Evolutionary conservation across 768 basidiomycete genomes (phyloP).

Genomic region (Paxillus involutus): DNA sequence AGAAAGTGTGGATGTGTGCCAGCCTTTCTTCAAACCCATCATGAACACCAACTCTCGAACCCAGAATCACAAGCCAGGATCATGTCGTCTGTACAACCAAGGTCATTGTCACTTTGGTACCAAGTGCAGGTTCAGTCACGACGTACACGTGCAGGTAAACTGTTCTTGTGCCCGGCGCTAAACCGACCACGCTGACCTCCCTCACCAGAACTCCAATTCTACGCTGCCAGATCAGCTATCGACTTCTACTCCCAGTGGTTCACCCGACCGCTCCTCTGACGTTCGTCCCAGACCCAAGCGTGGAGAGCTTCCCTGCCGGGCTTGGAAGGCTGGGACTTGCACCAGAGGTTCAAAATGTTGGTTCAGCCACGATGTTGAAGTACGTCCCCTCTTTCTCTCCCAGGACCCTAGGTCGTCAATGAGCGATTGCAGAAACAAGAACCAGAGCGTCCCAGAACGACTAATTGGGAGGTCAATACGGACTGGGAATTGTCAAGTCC

Average conservation of each 20-base stretch:
- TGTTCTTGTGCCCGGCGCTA: neutral
- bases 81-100: constrained; percentile 21
- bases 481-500: neutral
- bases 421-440: constrained; percentile 1
- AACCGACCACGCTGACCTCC: neutral
- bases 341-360: constrained; percentile 34
- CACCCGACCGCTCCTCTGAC: constrained; percentile 11
- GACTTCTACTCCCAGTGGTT: neutral
- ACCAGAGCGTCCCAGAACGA: neutral
- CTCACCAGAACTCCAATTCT: neutral
- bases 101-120: constrained; percentile 28
- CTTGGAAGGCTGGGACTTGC: constrained; percentile 41
- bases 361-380: constrained; percentile 33
- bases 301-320: constrained; percentile 20
- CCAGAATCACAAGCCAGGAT: constrained; percentile 4
- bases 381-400: constrained; percentile 12
- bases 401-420: neutral
- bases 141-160: constrained; percentile 6
- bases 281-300: constrained; percentile 21
- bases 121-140: constrained; percentile 26
- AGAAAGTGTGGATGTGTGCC: neutral
- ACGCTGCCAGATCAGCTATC: neutral
- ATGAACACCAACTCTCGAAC: constrained; percentile 6
- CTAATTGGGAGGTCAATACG: neutral
- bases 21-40: neutral